These are phyloP conservation scores for Penicillium sp. DNA, from an alignment of 2,329 filamentous ascomycete species.

Conservation along the genomic window DNA sequence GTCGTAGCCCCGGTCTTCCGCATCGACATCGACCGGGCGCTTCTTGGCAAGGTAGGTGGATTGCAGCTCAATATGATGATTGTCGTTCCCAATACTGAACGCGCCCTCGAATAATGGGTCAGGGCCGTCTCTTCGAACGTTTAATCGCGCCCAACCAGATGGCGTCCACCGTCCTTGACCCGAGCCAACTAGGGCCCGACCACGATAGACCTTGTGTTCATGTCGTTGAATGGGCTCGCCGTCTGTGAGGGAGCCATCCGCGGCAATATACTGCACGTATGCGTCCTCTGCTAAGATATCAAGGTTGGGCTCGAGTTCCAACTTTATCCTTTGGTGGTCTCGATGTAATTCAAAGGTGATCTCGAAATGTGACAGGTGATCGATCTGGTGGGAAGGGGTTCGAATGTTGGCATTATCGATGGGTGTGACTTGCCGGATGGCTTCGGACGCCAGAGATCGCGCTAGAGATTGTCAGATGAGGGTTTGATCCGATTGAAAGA, in stretches of 20 bases:
- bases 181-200: conserved; percentile 64
- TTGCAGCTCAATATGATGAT: conserved; percentile 78
- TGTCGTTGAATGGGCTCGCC: conserved; percentile 65
- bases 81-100: conserved; percentile 72
- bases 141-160: conserved; percentile 81
- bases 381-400: conserved; percentile 70
- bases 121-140: conserved; percentile 67
- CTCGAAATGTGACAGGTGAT: conserved; percentile 77
- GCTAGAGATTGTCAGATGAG: conserved; percentile 40
- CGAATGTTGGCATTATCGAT: conserved; percentile 71
- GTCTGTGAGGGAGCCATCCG: conserved; percentile 62
- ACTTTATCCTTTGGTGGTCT: conserved; percentile 63
- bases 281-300: conserved; percentile 77
- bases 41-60: conserved; percentile 68
- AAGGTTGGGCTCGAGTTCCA: conserved; percentile 82
- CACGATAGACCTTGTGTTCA: conserved; percentile 78
- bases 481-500: not conserved
- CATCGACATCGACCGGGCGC: conserved; percentile 63
- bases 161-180: conserved; percentile 65
- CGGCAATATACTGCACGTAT: conserved; percentile 63
- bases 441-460: conserved; percentile 68
- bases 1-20: conserved; percentile 55
- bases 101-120: conserved; percentile 82
- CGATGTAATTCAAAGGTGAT: conserved; percentile 70
- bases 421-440: conserved; percentile 65